These are phyloP conservation scores for Pulveroboletus frians DNA, from an alignment of 768 basidiomycete genomes.

Conservation along the genomic window DNA sequence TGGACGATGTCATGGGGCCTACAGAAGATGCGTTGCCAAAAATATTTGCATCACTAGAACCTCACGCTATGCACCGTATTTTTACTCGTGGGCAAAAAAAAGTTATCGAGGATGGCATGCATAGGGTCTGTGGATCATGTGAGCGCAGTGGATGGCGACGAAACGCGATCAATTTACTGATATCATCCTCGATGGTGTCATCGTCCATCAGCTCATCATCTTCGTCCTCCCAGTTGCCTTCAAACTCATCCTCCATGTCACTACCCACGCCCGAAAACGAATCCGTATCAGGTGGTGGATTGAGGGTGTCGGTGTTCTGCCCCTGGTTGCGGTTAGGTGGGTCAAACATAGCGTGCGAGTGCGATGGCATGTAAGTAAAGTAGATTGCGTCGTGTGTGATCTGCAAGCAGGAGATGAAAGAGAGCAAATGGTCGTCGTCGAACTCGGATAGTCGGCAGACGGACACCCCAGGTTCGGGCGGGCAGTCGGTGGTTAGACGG, in stretches of 20 bases:
- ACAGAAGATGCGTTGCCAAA: not conserved
- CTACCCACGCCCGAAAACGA: conserved; percentile 4
- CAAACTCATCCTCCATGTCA: conserved; percentile 8
- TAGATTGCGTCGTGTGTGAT: conserved; percentile 50
- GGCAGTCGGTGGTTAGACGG: conserved; percentile 22
- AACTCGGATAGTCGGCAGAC: conserved; percentile 17
- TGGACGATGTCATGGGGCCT: not conserved
- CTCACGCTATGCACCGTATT: conserved; percentile 25
- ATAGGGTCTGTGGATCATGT: conserved; percentile 8
- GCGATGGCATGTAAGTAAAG: conserved; percentile 32
- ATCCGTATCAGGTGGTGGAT: not conserved
- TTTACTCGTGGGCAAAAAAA: conserved; percentile 14
- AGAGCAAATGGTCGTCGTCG: conserved; percentile 14
- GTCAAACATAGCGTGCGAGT: conserved; percentile 1
- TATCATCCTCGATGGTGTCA: conserved; percentile 4
- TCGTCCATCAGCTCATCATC: conserved; percentile 8
- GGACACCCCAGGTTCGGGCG: conserved; percentile 30
- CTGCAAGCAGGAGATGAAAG: conserved; percentile 46
- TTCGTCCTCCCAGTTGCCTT: conserved; percentile 14
- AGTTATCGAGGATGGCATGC: conserved; percentile 16
- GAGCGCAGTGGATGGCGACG: not conserved
- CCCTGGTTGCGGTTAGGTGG: not conserved
- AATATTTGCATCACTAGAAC: conserved; percentile 13
- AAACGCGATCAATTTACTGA: not conserved
- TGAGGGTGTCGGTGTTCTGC: not conserved